Evolutionary conservation across 352 stramenopile genomes (phyloP), one percentile per base, ranked within the genome.

Genomic region (Aphanomyces invadans): DNA sequence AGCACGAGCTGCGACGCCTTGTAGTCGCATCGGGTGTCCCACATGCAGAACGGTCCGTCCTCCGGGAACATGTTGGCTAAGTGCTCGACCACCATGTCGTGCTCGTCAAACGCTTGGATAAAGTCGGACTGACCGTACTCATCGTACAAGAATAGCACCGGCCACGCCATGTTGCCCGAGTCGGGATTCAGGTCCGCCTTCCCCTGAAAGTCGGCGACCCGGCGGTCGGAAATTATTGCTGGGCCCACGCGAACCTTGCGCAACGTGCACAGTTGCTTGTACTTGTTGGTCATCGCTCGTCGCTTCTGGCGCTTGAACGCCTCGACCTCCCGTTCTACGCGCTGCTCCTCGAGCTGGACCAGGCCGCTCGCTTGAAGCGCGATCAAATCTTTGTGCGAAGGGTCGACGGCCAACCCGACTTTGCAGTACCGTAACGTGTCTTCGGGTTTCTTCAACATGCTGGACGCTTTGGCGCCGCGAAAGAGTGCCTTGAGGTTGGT

Each of bases 41-140:
- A 95, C 23, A 92, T 74, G 45, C 81, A 87, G 68, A 83, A 90
- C 52, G 86, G 83, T 0, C 86, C 86, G 46, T 92, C 83, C 57
- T 95, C 86, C 0, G 86, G 86, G 72, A 95, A 95, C 84, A 93
- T 93, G 71, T 93, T 93, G 65, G 84, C 86, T 60, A 95, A 66
- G 72, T 95, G 86, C 67, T 93, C 84, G 48, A 93, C 88, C 44
- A 93, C 74, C 36, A 75, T 64, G 69, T 95, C 86, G 36, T 90
- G 73, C 69, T 95, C 86, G 25, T 81, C 81, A 63, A 95, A 87
- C 23, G 73, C 72, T 71, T 93, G 74, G 46, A 92, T 81, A 71
- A 93, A 92, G 70, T 95, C 86, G 15, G 81, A 89, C 66, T 83
- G 88, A 63, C 83, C 81, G 70, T 92, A 77, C 70, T 95, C 80